A percentile compares a stretch with the other conserved stretches of the same genome.
These are phyloP conservation scores for Oryza brachyantha DNA, from an alignment of 176 grass and related monocot genomes.

Conservation along the genomic window DNA sequence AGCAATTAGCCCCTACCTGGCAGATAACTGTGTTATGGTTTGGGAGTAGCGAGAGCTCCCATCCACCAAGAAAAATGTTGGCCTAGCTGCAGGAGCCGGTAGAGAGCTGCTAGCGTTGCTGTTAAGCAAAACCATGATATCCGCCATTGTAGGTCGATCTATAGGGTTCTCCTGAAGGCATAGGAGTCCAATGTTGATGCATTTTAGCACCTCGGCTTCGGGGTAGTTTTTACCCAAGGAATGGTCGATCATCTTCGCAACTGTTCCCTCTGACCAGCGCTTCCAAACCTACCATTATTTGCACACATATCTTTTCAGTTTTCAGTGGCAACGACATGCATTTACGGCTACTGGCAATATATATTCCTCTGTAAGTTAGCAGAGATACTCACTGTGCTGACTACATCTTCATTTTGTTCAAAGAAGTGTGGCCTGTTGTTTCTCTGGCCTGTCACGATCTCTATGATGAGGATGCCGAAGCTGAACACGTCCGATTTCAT, in stretches of 20 bases:
- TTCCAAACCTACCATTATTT: slow-evolving; percentile 40
- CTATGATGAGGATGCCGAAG: slow-evolving; percentile 52
- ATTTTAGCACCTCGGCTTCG: too few relatives aligned
- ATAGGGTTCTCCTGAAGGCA: too few relatives aligned
- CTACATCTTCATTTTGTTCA: slow-evolving; percentile 40
- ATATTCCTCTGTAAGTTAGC: background rate
- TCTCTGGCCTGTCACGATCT: slow-evolving; percentile 45
- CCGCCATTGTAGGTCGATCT: slow-evolving; percentile 34
- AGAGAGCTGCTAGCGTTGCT: slow-evolving; percentile 16
- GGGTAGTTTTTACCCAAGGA: too few relatives aligned
- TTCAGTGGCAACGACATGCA: background rate
- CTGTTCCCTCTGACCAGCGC: slow-evolving; percentile 40
- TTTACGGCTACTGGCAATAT: background rate
- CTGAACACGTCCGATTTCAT: slow-evolving; percentile 61
- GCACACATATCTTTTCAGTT: background rate
- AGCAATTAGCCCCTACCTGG: too few relatives aligned
- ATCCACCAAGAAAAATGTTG: slow-evolving; percentile 31
- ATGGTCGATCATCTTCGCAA: slow-evolving; percentile 16
- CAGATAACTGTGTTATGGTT: too few relatives aligned
- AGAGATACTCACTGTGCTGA: slow-evolving; percentile 35
- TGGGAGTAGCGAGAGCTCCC: background rate
- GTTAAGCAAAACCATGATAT: slow-evolving; percentile 49
- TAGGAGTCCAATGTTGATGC: too few relatives aligned
- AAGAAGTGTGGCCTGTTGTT: background rate
- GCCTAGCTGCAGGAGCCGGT: background rate